These are phyloP conservation scores for Eucalyptus marginata DNA, from an alignment of 345 rosid genomes.

Conservation along the genomic window DNA sequence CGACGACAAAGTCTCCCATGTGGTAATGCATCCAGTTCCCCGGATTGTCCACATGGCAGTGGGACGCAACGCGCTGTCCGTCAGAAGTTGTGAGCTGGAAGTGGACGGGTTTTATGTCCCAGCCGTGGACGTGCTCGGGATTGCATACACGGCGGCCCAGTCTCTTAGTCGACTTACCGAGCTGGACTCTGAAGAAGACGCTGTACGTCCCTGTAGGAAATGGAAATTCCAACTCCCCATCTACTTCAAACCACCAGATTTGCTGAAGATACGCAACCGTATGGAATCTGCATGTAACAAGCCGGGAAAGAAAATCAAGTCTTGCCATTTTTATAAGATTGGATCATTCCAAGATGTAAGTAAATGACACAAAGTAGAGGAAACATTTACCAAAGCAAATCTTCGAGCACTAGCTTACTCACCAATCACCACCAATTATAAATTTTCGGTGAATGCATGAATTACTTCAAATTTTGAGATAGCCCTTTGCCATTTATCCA, in stretches of 20 bases:
- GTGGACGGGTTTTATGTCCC: conserved; percentile 76
- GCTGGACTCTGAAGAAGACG: conserved; percentile 67
- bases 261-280: conserved; percentile 86
- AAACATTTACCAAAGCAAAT: neutral
- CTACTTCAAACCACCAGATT: conserved; percentile 94
- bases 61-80: conserved; percentile 45
- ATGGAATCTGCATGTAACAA: conserved; percentile 30
- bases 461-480: neutral
- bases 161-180: conserved; percentile 54
- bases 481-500: neutral
- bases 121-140: conserved; percentile 74
- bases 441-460: neutral
- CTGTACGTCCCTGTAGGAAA: conserved; percentile 68
- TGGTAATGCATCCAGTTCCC: conserved; percentile 71
- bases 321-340: neutral
- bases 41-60: conserved; percentile 34
- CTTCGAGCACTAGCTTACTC: neutral
- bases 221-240: conserved; percentile 72
- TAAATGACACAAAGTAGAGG: neutral
- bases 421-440: neutral
- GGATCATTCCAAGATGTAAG: neutral
- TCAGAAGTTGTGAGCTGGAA: conserved; percentile 72
- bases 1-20: conserved; percentile 66
- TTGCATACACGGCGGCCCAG: conserved; percentile 67
- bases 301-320: neutral